phyloP scores from a whole-genome alignment of 2,329 filamentous ascomycete species.

The Colletotrichum sansevieriae region DNA sequence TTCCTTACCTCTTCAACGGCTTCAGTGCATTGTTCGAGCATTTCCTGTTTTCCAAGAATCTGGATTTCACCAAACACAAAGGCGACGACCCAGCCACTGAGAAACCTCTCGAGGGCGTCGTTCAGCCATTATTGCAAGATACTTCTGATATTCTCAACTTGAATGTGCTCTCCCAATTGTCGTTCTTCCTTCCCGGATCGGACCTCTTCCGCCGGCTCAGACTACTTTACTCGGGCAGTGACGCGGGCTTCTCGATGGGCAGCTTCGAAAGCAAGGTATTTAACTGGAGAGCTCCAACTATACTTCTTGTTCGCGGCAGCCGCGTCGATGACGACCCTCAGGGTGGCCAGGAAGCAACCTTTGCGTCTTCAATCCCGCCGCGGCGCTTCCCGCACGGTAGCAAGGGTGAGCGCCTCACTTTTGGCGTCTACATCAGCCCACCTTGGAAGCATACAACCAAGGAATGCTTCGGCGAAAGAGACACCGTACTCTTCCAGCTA shows the following conservation, averaged over 20 bases:
- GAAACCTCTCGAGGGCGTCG: slow-evolving; percentile 45
- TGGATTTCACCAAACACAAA: slow-evolving; percentile 72
- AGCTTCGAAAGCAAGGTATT: slow-evolving; percentile 81
- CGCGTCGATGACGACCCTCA: slow-evolving; percentile 62
- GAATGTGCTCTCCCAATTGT: slow-evolving; percentile 76
- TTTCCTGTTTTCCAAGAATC: slow-evolving; percentile 80
- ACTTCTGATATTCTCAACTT: slow-evolving; percentile 73
- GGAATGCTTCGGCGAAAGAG: slow-evolving; percentile 75
- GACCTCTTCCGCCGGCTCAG: slow-evolving; percentile 75
- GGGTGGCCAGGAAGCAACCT: slow-evolving; percentile 66
- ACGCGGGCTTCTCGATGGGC: slow-evolving; percentile 82
- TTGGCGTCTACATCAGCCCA: slow-evolving; percentile 74
- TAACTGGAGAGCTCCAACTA: slow-evolving; percentile 81
- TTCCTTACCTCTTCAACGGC: slow-evolving; percentile 76
- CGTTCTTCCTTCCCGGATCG: slow-evolving; percentile 76
- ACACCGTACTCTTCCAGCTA: slow-evolving; percentile 78
- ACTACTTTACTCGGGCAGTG: slow-evolving; percentile 77
- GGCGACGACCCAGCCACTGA: slow-evolving; percentile 43
- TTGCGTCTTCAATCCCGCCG: slow-evolving; percentile 73
- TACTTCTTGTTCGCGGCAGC: slow-evolving; percentile 77
- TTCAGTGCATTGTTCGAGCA: slow-evolving; percentile 79
- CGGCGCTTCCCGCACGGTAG: slow-evolving; percentile 69
- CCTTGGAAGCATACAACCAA: slow-evolving; percentile 79
- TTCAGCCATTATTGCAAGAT: slow-evolving; percentile 64
- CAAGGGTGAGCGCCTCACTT: slow-evolving; percentile 68